Evolutionary conservation across 257 asterid genomes (phyloP), one percentile per base, ranked within the genome.

Genomic region (Solanum virginianum): DNA sequence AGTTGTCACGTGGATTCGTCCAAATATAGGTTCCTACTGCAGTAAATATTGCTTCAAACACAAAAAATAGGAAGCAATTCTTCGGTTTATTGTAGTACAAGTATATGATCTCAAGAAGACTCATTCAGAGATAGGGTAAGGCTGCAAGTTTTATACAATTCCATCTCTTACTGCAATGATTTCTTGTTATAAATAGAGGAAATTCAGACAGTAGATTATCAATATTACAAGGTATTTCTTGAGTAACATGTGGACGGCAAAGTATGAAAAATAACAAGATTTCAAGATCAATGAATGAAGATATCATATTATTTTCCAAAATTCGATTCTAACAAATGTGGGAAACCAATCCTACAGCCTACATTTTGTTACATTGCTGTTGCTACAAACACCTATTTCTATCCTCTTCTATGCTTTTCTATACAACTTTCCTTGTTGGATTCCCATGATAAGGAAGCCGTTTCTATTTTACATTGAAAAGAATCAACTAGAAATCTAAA

Each of bases 401-500:
- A 77, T 24, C 47, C 63, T 77, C 82, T 77, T 77, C 63, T 77
- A 77, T 77, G 82, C 62, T 77, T 77, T 77, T 77, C 24, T 51
- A 45, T 77, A 77, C 82, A 77, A 77, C 41, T 49, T 51, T 24
- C 82, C 45, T 47, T 77, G 43, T 51, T 51, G 43, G 60, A 51
- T 51, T 77, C 63, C 16, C 60, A 29, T 77, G 63, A 51, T 15
- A 26, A 51, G 82, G 63, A 77, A 77, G 36, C 65, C 43, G 3
- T 55, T 51, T 56, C 85, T 83, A 83, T 83, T 63, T 49, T 66
- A 66, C 85, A 83, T 66, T 66, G 80, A 83, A 66, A 83, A 39
- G 47, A 83, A 24, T 51, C n/a, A 83, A 16, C n/a, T 82, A 29
- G 63, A 22, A 3, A 26, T 32, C 60, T 83, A 51, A 54, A 29